Conservation (phyloP, 495 filamentous ascomycete genomes). For the Hypoxylon perforatum region DNA sequence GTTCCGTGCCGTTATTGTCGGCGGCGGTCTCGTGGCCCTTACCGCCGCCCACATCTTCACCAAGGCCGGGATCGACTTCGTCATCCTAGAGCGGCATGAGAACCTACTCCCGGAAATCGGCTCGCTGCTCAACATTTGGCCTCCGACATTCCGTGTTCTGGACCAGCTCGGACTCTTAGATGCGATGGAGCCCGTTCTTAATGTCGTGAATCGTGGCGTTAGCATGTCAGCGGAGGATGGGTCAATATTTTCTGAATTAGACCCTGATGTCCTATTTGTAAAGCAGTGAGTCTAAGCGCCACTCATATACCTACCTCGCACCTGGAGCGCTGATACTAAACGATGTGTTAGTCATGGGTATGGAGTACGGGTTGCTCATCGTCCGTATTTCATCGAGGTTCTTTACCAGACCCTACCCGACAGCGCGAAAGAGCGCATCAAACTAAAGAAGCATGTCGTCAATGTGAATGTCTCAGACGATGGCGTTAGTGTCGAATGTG, state of each 20-base stretch:
- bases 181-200: conserved; percentile 26
- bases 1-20: conserved; percentile 65
- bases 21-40: conserved; percentile 63
- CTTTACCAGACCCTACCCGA: conserved; percentile 52
- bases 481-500: conserved; percentile 48
- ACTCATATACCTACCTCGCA: background rate
- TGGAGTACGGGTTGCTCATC: conserved; percentile 46
- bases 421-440: conserved; percentile 44
- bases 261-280: conserved; percentile 7
- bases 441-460: conserved; percentile 48
- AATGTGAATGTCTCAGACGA: conserved; percentile 37
- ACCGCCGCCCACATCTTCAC: conserved; percentile 60
- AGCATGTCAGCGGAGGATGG: conserved; percentile 41
- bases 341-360: conserved; percentile 50
- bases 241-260: conserved; percentile 1
- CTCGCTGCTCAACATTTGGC: conserved; percentile 53
- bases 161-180: conserved; percentile 61
- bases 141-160: conserved; percentile 50
- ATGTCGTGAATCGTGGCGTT: conserved; percentile 22
- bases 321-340: conserved; percentile 4
- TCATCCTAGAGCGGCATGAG: conserved; percentile 57
- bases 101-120: conserved; percentile 55
- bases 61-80: conserved; percentile 57
- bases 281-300: conserved; percentile 18
- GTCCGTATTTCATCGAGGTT: conserved; percentile 47